Evolutionary conservation across 108 stramenopile genomes (phyloP), one percentile per base, ranked within the genome.

Genomic region (Pseudonitzschia multiseries): DNA sequence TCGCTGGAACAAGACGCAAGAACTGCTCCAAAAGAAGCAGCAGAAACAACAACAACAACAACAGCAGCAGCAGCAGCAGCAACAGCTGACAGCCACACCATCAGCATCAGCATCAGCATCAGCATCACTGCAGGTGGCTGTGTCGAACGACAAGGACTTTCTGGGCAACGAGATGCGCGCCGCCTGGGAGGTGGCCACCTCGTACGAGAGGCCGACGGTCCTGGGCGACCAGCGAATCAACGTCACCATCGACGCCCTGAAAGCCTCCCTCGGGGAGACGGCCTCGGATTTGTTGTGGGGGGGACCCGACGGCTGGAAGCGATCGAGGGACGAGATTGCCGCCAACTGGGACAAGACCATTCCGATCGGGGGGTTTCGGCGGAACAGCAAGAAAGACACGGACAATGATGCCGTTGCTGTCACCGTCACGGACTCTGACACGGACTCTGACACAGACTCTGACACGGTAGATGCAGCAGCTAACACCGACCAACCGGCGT

Each of bases 201-300:
- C 32, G 17, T 85, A 83, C 42, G 10, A 85, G 13, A 74, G 84
- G 32, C 88, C 88, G 21, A 84, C 87, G 4, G 80, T 87, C 4
- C 53, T 89, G 33, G 88, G 88, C 1, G 88, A 89, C 71, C 88
- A 89, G 56, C 67, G 80, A 29, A 89, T 89, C 61, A 85, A 89
- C 53, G 57, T 87, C 26, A 89, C 88, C 0, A 75, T 78, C 1
- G 70, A 57, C n/a, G 59, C 53, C n/a, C 51, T 89, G 52, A 78
- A 78, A 24, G 68, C 68, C 28, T 76, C 72, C 10, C 72, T 81
- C 8, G 78, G 84, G 65, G 81, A 83, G 27, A 83, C 88, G 28
- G 21, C 74, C 21, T 8, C 31, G 41, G 73, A 80, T 51, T 18
- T 80, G 43, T 20, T 62, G 27, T 20, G 59, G 44, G 26, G 52